phyloP scores from a whole-genome alignment of 108 stramenopile genomes.

The Skeletonema costatum region DNA sequence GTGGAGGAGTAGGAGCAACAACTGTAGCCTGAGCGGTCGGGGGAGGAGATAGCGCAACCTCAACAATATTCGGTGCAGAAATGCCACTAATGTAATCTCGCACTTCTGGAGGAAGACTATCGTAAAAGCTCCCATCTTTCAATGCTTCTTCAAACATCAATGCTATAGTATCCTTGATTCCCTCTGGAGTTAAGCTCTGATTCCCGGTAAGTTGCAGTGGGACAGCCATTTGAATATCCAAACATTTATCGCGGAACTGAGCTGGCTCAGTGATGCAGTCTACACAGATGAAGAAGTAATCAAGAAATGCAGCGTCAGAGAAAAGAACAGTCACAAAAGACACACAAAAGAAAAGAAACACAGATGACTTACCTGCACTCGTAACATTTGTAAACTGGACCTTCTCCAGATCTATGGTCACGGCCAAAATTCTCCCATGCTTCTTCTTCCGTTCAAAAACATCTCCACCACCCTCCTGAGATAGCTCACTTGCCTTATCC shows the following conservation, averaged over 20 bases:
- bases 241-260: neutral
- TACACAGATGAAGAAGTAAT: neutral
- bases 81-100: neutral
- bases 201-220: neutral
- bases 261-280: neutral
- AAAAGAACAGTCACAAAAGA: neutral
- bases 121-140: neutral
- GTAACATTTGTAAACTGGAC: neutral
- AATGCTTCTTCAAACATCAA: slow-evolving; percentile 1
- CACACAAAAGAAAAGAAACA: neutral
- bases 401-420: neutral
- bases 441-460: neutral
- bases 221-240: neutral
- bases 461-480: neutral
- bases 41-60: neutral
- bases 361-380: neutral
- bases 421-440: neutral
- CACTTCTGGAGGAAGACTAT: neutral
- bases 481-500: neutral
- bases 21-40: neutral
- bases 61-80: neutral
- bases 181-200: neutral
- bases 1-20: neutral
- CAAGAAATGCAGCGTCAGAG: neutral
- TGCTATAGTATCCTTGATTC: neutral